Base-by-base conservation (phyloP, 192 early-diverging fungal genomes). In the Coemansia interrupta region DNA sequence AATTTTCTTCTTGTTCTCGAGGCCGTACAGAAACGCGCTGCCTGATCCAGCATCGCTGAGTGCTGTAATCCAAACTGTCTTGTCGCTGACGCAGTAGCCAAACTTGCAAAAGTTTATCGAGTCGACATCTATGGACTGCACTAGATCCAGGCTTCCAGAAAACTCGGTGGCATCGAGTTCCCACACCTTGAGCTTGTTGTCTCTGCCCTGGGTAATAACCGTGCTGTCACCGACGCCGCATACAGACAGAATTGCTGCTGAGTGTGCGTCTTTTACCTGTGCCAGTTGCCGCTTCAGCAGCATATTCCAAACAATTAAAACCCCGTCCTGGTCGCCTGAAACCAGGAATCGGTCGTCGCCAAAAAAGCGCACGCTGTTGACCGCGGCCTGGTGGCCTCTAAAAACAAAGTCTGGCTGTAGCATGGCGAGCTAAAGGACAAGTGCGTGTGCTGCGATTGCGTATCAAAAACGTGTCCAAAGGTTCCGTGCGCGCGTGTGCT, bases 21-120 rank as follows among this genome's bases (percentile, higher is more conserved):
- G 10, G 24, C 66, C 44, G 24, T 66, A 69, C 13, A 70, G 20
- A 51, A 61, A 70, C 8, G 63, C 70, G n/a, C 44, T 40, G 13
- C 66, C 76, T 2, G 43, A 15, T 5, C 60, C 64, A 0, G 60
- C 70, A 0, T 57, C 47, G 20, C 54, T 46, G 2, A 79, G 50
- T 14, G 63, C 71, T 0, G 36, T 62, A 38, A 79, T 28, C 70
- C 76, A 79, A 1, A 60, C 40, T 24, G 20, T 24, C 2, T 24
- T 17, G 12, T 28, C 28, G 11, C 30, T 10, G 4, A 1, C 24
- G 19, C 17, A 23, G 18, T 39, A 12, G 1, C 70, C 11, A 40
- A 79, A 65, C 56, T 64, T 60, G 66, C 76, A 79, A 65, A 79
- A 79, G 63, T 47, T 73, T 60, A 79, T 60, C 40, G 76, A 72